Percentiles rank a stretch among this genome's conserved stretches.
Evolutionary conservation across 345 rosid genomes (phyloP).

Genomic region (Trapa incisa): DNA sequence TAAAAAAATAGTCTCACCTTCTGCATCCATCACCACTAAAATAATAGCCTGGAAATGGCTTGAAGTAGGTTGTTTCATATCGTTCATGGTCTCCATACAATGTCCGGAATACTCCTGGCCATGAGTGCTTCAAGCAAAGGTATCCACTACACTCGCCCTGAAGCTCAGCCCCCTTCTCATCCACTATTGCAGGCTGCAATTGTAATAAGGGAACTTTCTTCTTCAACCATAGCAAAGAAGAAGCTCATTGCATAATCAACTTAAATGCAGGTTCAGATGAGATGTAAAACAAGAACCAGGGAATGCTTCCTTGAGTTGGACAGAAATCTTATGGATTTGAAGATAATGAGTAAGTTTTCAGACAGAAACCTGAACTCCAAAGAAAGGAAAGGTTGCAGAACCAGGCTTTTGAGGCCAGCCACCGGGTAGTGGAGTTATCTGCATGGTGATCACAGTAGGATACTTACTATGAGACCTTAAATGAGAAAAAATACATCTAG

Average conservation of each 20-base stretch:
- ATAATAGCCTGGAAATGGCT: constrained; percentile 89
- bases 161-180: constrained; percentile 90
- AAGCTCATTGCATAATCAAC: background rate
- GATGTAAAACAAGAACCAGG: background rate
- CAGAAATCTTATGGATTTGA: background rate
- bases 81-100: constrained; percentile 95
- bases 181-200: constrained; percentile 78
- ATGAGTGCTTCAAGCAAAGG: constrained; percentile 74
- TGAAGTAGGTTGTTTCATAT: constrained; percentile 92
- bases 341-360: no score
- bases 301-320: background rate
- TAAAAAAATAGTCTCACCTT: constrained; percentile 32
- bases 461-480: no score
- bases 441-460: no score
- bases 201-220: background rate
- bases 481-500: background rate
- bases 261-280: no score
- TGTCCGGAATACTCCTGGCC: constrained; percentile 98
- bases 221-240: background rate
- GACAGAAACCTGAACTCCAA: no score
- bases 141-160: constrained; percentile 92
- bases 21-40: constrained; percentile 95
- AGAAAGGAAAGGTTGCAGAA: no score
- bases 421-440: no score
- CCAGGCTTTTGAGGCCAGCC: no score